A percentile compares a stretch with the other conserved stretches of the same genome.
These are phyloP conservation scores for Scheffersomyces stipitis DNA, from an alignment of 805 yeast genomes.

Conservation along the genomic window DNA sequence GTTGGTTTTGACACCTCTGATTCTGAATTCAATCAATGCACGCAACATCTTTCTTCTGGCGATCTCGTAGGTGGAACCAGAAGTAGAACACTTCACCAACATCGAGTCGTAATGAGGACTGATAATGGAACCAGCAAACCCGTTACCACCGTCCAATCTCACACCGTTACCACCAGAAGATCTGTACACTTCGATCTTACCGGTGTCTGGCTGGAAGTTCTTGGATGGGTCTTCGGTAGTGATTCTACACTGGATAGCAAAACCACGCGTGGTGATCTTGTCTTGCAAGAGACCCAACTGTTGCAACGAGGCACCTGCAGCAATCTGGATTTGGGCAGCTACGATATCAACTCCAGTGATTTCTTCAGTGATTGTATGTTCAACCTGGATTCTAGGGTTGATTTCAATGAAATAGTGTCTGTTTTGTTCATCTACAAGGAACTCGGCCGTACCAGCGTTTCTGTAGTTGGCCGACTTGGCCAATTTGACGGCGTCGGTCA, in stretches of 20 bases:
- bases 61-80: constrained; percentile 96
- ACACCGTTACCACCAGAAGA: constrained; percentile 99
- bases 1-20: constrained; percentile 98
- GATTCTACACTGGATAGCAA: constrained; percentile 98
- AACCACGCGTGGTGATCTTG: constrained; percentile 92
- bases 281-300: constrained; percentile 94
- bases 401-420: constrained; percentile 97
- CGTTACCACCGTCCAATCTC: constrained; percentile 97
- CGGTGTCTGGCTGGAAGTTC: constrained; percentile 98
- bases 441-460: constrained; percentile 99
- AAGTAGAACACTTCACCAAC: constrained; percentile 96
- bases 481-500: constrained; percentile 90
- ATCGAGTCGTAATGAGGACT: constrained; percentile 97
- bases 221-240: constrained; percentile 97
- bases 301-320: constrained; percentile 93
- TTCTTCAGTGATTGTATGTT: constrained; percentile 98
- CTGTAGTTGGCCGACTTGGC: constrained; percentile 87
- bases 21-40: constrained; percentile 94
- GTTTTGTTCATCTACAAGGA: constrained; percentile 87
- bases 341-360: constrained; percentile 97
- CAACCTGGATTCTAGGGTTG: constrained; percentile 97
- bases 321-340: constrained; percentile 98
- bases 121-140: constrained; percentile 94
- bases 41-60: constrained; percentile 97
- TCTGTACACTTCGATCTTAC: constrained; percentile 95